Evolutionary conservation across 306 rosid genomes (phyloP).

Genomic region (Comarum palustre): DNA sequence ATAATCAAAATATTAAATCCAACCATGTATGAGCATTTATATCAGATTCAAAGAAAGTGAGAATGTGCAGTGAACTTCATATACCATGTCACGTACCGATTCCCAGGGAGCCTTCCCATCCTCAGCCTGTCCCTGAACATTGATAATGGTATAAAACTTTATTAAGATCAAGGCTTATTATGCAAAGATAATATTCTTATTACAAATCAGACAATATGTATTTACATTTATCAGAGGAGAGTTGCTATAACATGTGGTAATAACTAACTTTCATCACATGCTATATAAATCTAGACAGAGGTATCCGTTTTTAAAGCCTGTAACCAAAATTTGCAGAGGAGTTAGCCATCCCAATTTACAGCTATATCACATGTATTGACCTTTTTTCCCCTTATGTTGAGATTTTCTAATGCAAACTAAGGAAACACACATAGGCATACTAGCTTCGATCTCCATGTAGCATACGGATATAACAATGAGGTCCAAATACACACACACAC

Average conservation of each 20-base stretch:
- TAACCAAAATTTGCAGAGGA: neutral
- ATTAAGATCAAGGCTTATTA: neutral
- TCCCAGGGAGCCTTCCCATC: slow-evolving; percentile 63
- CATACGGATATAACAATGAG: neutral
- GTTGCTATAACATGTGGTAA: slow-evolving; percentile 6
- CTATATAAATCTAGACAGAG: neutral
- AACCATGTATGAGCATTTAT: neutral
- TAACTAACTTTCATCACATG: neutral
- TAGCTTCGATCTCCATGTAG: neutral
- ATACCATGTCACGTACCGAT: slow-evolving; percentile 57
- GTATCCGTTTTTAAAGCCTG: neutral
- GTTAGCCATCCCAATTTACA: neutral
- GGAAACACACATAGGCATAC: neutral
- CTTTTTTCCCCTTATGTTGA: neutral
- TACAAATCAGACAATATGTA: neutral
- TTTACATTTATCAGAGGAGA: neutral
- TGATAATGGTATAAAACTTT: slow-evolving; percentile 7
- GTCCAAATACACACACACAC: too few species aligned
- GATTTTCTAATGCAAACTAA: neutral
- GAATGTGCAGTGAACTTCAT: neutral
- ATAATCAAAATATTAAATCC: neutral
- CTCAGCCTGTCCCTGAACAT: slow-evolving; percentile 65
- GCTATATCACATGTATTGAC: neutral
- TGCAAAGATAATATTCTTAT: neutral
- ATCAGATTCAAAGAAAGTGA: neutral